Percentiles rank a stretch among this genome's conserved stretches.
Evolutionary conservation across 23 red algal species (phyloP).

Genomic region (Agarophyton chilense): DNA sequence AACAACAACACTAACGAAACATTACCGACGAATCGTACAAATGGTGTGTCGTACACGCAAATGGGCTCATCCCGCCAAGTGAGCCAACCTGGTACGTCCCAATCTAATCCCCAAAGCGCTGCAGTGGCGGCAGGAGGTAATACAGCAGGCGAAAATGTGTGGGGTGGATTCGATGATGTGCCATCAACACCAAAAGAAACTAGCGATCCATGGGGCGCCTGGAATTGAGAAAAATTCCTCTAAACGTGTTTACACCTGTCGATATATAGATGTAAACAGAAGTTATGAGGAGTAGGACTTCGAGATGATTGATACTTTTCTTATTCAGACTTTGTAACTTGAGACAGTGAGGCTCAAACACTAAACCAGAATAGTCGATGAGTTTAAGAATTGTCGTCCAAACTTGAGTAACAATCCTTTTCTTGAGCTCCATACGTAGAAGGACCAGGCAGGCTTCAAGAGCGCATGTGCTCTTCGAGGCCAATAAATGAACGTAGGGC

Average conservation of each 20-base stretch:
- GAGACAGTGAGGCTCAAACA: background rate
- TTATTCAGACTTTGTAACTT: conserved; percentile 30
- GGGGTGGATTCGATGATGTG: conserved; percentile 69
- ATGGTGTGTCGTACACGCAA: background rate
- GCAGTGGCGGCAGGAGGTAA: conserved; percentile 2
- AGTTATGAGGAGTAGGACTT: background rate
- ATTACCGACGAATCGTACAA: conserved; percentile 8
- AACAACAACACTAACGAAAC: conserved; percentile 23
- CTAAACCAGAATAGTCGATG: background rate
- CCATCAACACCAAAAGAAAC: conserved; percentile 27
- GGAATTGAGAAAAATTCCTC: conserved; percentile 44
- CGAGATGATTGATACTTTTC: conserved; percentile 5
- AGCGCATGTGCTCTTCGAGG: no score
- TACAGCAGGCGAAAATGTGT: background rate
- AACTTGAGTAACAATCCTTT: background rate
- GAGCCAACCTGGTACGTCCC: background rate
- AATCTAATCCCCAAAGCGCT: background rate
- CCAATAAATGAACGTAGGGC: no score
- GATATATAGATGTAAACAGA: background rate
- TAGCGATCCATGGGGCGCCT: conserved; percentile 69
- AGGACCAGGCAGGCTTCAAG: no score
- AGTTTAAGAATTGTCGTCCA: no score
- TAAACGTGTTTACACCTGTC: background rate
- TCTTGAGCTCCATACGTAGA: background rate
- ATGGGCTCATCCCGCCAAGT: conserved; percentile 8